Conservation (phyloP, 768 basidiomycete genomes). For the Tricholoma flavovirens region DNA sequence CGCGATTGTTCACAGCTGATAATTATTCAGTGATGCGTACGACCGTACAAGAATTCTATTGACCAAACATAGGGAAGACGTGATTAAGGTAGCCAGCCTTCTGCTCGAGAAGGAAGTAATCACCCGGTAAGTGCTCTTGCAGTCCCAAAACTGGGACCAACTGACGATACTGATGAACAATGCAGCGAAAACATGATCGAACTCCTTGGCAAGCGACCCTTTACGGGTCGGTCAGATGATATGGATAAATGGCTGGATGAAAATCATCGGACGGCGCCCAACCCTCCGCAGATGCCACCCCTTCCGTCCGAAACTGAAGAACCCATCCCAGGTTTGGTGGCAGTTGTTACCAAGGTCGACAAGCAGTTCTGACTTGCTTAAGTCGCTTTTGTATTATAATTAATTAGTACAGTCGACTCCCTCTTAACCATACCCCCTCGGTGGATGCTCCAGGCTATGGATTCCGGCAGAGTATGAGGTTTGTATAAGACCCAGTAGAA, state of each 20-base stretch:
- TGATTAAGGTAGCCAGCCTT: conserved; percentile 89
- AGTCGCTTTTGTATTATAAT: conserved; percentile 24
- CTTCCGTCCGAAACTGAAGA: conserved; percentile 32
- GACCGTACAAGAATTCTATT: conserved; percentile 77
- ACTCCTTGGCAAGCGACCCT: conserved; percentile 79
- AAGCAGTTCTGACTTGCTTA: conserved; percentile 12
- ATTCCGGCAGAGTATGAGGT: too few species aligned
- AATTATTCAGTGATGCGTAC: conserved; percentile 59
- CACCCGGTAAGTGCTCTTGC: conserved; percentile 56
- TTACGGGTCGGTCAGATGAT: conserved; percentile 72
- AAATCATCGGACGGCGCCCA: conserved; percentile 47
- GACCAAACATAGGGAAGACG: conserved; percentile 74
- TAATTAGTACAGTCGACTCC: too few species aligned
- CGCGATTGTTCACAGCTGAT: conserved; percentile 3
- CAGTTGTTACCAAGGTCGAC: conserved; percentile 36
- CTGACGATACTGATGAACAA: conserved; percentile 4
- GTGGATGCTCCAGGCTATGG: too few species aligned
- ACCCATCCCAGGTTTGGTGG: conserved; percentile 44
- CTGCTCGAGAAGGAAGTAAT: conserved; percentile 95
- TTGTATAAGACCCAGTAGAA: too few species aligned
- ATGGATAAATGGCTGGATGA: conserved; percentile 98
- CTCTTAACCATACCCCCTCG: too few species aligned
- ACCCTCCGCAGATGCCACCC: conserved; percentile 17
- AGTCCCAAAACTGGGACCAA: not conserved
- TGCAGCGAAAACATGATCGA: conserved; percentile 81